Conservation (phyloP, 1,284 basidiomycete species). For the Cutaneotrichosporon cutaneum region DNA sequence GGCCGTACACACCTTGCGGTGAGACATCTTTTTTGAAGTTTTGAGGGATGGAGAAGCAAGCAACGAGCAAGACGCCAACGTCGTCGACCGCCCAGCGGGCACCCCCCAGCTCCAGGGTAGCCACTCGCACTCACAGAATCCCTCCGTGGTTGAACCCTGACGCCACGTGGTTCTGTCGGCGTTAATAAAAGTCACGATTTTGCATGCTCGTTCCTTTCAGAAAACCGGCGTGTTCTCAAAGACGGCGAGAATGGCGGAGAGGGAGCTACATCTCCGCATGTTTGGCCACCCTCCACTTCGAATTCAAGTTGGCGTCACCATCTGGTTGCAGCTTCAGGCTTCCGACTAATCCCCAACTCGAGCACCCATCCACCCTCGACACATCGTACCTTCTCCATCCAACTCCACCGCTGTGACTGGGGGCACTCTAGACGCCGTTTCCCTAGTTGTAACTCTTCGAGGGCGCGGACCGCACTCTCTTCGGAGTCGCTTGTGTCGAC, state of each 20-base stretch:
- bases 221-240: not conserved
- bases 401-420: too few relatives aligned
- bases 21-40: slow-evolving; percentile 43
- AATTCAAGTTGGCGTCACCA: not conserved
- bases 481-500: not conserved
- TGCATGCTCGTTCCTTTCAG: not conserved
- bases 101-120: not conserved
- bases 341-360: not conserved
- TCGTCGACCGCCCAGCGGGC: not conserved
- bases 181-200: not conserved
- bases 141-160: not conserved
- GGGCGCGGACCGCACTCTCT: not conserved
- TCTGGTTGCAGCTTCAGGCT: not conserved
- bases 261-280: not conserved
- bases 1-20: slow-evolving; percentile 42
- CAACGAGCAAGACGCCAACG: slow-evolving; percentile 6
- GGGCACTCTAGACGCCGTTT: too few relatives aligned
- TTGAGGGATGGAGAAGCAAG: slow-evolving; percentile 25
- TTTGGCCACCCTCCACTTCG: not conserved
- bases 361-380: not conserved
- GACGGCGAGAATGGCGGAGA: not conserved
- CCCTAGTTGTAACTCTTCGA: not conserved
- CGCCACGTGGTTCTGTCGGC: not conserved
- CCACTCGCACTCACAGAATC: not conserved
- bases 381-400: too few relatives aligned